Base-by-base conservation (phyloP, 2,329 filamentous ascomycete species). In the Colletotrichum sp. region DNA sequence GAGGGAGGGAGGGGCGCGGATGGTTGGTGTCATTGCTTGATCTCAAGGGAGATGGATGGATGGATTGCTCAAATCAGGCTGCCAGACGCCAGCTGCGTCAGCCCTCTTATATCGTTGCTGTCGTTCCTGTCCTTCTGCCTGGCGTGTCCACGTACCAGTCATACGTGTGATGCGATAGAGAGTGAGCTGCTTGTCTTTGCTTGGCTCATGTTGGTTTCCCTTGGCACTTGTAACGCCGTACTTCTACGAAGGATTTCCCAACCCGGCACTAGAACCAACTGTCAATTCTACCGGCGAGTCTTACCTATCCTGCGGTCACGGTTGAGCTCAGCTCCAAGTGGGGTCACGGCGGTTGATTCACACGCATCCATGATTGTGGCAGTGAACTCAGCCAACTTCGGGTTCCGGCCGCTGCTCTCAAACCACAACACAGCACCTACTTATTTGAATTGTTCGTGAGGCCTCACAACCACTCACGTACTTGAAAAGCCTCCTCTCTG, bases 261-360 rank as follows among this genome's bases (percentile, higher is more conserved):
- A 62, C 36, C n/a, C 16, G 31, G 24, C 24, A 51, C n/a, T 16
- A 55, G 29, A 54, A 16, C n/a, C n/a, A 13, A 21, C n/a, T 38
- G 33, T 27, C 29, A 59, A 21, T 16, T 36, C n/a, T 62, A 62
- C 59, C 59, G 3, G n/a, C 33, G 13, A 38, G n/a, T 62, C 54
- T 27, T 34, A 59, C 57, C 21, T 21, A n/a, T 34, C 31, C 33
- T 38, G 31, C 55, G 55, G 55, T 61, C 43, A 51, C 43, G 54
- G 58, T 64, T 47, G 58, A 69, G 31, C 62, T 36, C 36, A 70
- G 63, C 69, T 67, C n/a, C 43, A 18, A 55, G 70, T 69, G 70
- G 58, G 47, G 66, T 69, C 34, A 34, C 24, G 13, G 38, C 36
- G 57, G 57, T 38, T 70, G 54, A 33, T 34, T 31, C 57, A 27